These are phyloP conservation scores for Cymbopogon flexuosus DNA, from an alignment of 202 grass and related monocot species.

Conservation along the genomic window DNA sequence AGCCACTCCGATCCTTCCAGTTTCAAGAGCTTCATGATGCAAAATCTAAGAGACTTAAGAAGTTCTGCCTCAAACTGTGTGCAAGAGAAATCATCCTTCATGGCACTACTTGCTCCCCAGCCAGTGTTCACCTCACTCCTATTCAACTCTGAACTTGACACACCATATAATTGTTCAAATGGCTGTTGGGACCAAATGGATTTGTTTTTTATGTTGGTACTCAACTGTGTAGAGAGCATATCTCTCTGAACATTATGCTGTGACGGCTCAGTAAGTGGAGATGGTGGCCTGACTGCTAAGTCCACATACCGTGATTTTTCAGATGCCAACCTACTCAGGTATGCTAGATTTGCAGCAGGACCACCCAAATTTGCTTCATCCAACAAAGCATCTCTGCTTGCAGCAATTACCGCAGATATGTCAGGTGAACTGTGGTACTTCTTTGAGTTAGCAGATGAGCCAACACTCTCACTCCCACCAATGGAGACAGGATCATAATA, in stretches of 20 bases:
- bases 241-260: constrained; percentile 37
- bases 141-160: background rate
- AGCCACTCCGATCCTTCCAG: constrained; percentile 80
- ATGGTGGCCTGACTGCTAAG: background rate
- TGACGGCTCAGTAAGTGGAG: background rate
- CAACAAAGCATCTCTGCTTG: constrained; percentile 36
- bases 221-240: constrained; percentile 15
- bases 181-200: constrained; percentile 43
- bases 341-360: background rate
- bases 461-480: constrained; percentile 35
- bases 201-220: no score
- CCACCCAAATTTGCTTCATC: constrained; percentile 40
- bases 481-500: constrained; percentile 43
- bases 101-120: no score
- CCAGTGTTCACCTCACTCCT: no score
- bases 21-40: constrained; percentile 69
- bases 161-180: constrained; percentile 56
- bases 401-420: constrained; percentile 61
- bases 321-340: constrained; percentile 38
- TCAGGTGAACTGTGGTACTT: constrained; percentile 82
- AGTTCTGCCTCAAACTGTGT: constrained; percentile 64
- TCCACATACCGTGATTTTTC: constrained; percentile 44
- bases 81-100: constrained; percentile 59
- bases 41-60: constrained; percentile 67
- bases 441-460: constrained; percentile 43